Percentiles rank a stretch among this genome's conserved stretches.
Evolutionary conservation across 768 basidiomycete genomes (phyloP).

Genomic region (Mycena haematopus): DNA sequence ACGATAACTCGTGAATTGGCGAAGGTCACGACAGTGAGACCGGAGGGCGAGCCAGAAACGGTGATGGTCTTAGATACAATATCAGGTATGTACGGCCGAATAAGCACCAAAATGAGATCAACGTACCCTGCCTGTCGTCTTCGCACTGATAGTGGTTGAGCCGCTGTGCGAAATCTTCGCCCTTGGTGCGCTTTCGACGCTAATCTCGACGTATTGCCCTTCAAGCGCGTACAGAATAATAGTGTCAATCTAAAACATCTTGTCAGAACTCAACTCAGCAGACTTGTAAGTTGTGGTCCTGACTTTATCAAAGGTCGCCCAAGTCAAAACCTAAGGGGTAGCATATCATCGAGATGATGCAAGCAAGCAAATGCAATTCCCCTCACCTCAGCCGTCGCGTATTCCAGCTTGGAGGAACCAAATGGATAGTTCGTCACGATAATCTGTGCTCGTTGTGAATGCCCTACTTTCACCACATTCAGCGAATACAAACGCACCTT

Average conservation of each 20-base stretch:
- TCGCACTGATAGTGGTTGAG: slow-evolving; percentile 33
- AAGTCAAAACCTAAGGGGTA: slow-evolving; percentile 41
- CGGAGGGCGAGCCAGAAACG: slow-evolving; percentile 50
- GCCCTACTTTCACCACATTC: neutral
- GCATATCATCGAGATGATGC: neutral
- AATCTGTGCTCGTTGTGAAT: slow-evolving; percentile 35
- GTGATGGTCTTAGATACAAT: slow-evolving; percentile 44
- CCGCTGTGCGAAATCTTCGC: slow-evolving; percentile 31
- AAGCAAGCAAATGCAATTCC: neutral
- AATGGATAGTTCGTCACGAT: slow-evolving; percentile 69
- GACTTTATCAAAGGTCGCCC: slow-evolving; percentile 45
- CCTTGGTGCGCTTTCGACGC: slow-evolving; percentile 20
- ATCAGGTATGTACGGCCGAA: neutral
- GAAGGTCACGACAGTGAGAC: slow-evolving; percentile 47
- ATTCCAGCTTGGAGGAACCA: slow-evolving; percentile 57
- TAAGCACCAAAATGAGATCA: neutral
- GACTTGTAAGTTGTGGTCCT: neutral
- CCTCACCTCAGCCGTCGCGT: slow-evolving; percentile 66
- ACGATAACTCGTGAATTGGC: slow-evolving; percentile 58
- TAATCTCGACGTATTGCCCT: slow-evolving; percentile 44
- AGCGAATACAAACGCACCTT: slow-evolving; percentile 37
- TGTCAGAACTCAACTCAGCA: neutral
- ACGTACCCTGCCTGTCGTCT: slow-evolving; percentile 29
- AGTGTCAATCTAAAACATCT: slow-evolving; percentile 35
- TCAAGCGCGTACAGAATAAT: slow-evolving; percentile 46